phyloP scores from a whole-genome alignment of 2,329 filamentous ascomycete genomes.

The Plectosphaerella plurivora region DNA sequence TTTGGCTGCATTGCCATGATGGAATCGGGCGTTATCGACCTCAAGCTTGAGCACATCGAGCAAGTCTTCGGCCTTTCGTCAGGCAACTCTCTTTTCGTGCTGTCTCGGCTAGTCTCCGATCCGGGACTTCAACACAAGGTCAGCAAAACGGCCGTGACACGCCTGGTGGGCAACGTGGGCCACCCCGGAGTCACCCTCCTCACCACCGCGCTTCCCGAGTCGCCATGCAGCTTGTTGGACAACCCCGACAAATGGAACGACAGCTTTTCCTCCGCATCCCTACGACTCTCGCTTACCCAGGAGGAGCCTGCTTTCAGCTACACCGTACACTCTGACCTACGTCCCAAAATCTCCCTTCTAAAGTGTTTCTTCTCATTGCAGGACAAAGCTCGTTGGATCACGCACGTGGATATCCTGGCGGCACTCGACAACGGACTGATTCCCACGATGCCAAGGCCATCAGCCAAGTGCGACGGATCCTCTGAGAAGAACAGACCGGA shows the following conservation, averaged over 20 bases:
- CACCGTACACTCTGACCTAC: neutral
- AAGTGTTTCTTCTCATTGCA: neutral
- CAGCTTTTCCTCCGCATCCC: neutral
- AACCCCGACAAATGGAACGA: neutral
- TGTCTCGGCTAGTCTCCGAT: neutral
- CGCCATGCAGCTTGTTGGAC: neutral
- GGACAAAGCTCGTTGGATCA: neutral
- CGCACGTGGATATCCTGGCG: neutral
- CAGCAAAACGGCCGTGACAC: neutral
- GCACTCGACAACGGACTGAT: neutral
- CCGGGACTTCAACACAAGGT: neutral
- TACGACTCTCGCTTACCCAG: neutral
- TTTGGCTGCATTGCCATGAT: slow-evolving; percentile 5
- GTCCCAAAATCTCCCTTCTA: neutral
- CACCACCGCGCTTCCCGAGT: no score
- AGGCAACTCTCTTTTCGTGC: slow-evolving; percentile 3
- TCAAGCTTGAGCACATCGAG: neutral
- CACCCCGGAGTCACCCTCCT: neutral
- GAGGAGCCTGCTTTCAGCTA: neutral
- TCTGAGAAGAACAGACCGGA: neutral
- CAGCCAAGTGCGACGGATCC: neutral
- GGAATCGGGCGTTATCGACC: slow-evolving; percentile 1
- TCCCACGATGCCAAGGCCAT: neutral
- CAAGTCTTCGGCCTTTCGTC: neutral
- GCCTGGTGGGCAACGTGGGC: neutral